phyloP scores from a whole-genome alignment of 1,139 yeast genomes.

The Candida gigantensis region DNA sequence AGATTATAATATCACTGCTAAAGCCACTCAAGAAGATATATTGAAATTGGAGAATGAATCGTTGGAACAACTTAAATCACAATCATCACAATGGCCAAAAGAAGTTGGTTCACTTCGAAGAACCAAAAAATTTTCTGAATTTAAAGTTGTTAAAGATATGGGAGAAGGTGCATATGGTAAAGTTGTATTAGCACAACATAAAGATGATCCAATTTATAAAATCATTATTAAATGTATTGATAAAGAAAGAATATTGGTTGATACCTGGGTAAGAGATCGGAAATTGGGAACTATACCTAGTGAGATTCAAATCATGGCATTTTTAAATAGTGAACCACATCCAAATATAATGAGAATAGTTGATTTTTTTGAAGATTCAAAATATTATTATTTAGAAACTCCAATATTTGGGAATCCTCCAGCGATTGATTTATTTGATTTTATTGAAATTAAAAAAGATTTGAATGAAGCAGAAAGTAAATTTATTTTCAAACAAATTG shows the following conservation, averaged over 20 bases:
- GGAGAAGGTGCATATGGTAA: slow-evolving; percentile 98
- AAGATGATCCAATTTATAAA: slow-evolving; percentile 58
- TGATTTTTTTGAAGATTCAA: slow-evolving; percentile 90
- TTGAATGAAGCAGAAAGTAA: slow-evolving; percentile 78
- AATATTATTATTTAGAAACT: slow-evolving; percentile 85
- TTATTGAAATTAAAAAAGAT: slow-evolving; percentile 78
- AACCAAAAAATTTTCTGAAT: slow-evolving; percentile 70
- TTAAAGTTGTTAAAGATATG: slow-evolving; percentile 68
- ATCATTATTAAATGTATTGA: slow-evolving; percentile 87
- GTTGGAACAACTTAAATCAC: slow-evolving; percentile 33
- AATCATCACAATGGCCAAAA: slow-evolving; percentile 53
- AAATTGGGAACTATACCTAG: slow-evolving; percentile 90
- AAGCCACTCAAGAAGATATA: slow-evolving; percentile 42
- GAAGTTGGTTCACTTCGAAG: slow-evolving; percentile 62
- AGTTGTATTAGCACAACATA: slow-evolving; percentile 77
- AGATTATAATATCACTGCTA: slow-evolving; percentile 8
- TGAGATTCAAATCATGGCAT: slow-evolving; percentile 90
- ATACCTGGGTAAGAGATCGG: slow-evolving; percentile 95
- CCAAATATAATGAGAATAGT: slow-evolving; percentile 81
- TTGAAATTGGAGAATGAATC: slow-evolving; percentile 45
- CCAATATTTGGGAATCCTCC: slow-evolving; percentile 88
- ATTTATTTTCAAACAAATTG: slow-evolving; percentile 76
- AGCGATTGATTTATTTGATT: slow-evolving; percentile 88
- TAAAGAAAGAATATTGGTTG: slow-evolving; percentile 89
- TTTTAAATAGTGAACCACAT: slow-evolving; percentile 72